Percentiles rank a stretch among this genome's conserved stretches.
These are phyloP conservation scores for Penicillium carneum DNA, from an alignment of 2,329 filamentous ascomycete genomes.

Conservation along the genomic window DNA sequence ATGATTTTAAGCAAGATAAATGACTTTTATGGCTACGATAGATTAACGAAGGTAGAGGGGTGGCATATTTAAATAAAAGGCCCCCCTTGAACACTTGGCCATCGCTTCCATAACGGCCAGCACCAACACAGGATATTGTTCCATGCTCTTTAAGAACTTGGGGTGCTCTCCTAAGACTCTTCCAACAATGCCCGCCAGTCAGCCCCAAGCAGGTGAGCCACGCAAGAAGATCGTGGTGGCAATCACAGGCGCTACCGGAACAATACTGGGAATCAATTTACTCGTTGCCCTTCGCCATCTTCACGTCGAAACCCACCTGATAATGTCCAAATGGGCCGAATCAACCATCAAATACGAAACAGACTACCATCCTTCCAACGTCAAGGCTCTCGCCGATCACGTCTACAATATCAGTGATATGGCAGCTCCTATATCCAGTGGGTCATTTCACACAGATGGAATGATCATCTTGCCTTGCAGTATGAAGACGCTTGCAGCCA, in stretches of 20 bases:
- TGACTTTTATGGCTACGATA: no score
- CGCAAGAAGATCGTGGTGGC: constrained; percentile 53
- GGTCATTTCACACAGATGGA: constrained; percentile 54
- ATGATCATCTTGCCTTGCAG: constrained; percentile 60
- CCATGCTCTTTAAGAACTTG: no score
- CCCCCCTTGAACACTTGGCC: no score
- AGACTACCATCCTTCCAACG: constrained; percentile 46
- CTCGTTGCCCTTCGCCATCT: constrained; percentile 53
- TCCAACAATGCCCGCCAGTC: no score
- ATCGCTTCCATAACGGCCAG: no score
- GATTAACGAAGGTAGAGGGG: no score
- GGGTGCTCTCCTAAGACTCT: no score
- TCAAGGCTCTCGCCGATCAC: constrained; percentile 51
- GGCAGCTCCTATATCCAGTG: constrained; percentile 55
- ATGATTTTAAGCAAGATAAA: no score
- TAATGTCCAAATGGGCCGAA: constrained; percentile 60
- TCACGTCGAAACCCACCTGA: constrained; percentile 58
- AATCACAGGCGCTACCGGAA: constrained; percentile 61
- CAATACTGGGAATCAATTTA: constrained; percentile 53
- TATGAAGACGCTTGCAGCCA: constrained; percentile 58
- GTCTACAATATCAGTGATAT: constrained; percentile 55
- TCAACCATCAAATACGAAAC: constrained; percentile 60
- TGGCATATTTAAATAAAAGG: no score
- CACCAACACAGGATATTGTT: no score
- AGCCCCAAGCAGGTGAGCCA: no score